Conservation (phyloP, 2,329 filamentous ascomycete species). For the Stagonosporopsis tanaceti region DNA sequence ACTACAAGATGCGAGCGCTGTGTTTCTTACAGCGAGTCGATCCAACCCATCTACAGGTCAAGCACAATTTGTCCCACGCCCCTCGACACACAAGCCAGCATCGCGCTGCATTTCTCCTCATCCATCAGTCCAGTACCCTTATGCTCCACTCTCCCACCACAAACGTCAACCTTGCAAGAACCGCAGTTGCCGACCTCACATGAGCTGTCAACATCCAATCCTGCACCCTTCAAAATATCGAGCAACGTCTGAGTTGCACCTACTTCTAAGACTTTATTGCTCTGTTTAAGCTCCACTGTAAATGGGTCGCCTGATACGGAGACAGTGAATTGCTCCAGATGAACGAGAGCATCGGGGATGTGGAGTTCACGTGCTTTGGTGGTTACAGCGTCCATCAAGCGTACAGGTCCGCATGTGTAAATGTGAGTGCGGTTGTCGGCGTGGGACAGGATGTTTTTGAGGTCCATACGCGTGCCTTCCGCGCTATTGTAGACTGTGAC, state of each 20-base stretch:
- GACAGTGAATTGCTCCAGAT: conserved; percentile 68
- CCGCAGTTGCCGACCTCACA: conserved; percentile 57
- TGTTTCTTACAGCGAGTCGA: no score
- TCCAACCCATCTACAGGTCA: conserved; percentile 20
- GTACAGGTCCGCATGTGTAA: conserved; percentile 67
- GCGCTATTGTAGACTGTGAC: conserved; percentile 63
- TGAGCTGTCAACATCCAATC: conserved; percentile 55
- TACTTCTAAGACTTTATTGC: conserved; percentile 55
- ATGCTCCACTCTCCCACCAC: conserved; percentile 50
- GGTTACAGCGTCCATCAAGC: conserved; percentile 64
- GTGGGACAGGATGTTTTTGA: conserved; percentile 56
- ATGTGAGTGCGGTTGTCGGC: conserved; percentile 64
- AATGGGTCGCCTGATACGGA: conserved; percentile 67
- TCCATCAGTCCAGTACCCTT: conserved; percentile 49
- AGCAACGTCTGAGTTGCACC: conserved; percentile 53
- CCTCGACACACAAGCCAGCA: conserved; percentile 51
- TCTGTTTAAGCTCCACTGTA: conserved; percentile 61
- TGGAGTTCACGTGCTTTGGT: conserved; percentile 53
- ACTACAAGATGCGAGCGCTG: neutral
- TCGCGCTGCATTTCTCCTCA: conserved; percentile 44
- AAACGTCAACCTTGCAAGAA: conserved; percentile 52
- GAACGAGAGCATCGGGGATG: conserved; percentile 61
- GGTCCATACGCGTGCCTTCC: conserved; percentile 61
- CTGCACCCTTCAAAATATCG: conserved; percentile 51
- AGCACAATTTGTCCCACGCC: conserved; percentile 46